phyloP scores from a whole-genome alignment of 2,329 filamentous ascomycete genomes.

The Neonectria sp. region DNA sequence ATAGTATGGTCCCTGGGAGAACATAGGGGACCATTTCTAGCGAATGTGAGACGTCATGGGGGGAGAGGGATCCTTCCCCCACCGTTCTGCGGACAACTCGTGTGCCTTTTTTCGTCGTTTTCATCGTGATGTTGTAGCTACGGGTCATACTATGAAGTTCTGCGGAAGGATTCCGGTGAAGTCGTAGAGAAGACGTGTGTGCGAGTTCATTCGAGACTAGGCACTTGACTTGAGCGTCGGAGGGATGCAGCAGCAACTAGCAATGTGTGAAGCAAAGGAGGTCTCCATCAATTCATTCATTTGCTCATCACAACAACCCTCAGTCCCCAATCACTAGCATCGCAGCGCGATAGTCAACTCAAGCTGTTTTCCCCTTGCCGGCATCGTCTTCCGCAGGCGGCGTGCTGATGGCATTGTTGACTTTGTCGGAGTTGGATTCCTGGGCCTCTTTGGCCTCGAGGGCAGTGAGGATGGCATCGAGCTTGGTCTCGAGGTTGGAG shows the following conservation, averaged over 20 bases:
- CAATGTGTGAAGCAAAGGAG: not conserved
- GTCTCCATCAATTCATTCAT: not conserved
- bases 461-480: slow-evolving; percentile 68
- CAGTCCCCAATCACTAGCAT: not conserved
- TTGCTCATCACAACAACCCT: not conserved
- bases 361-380: slow-evolving; percentile 19
- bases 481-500: slow-evolving; percentile 66
- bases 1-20: slow-evolving; percentile 5
- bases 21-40: slow-evolving; percentile 6
- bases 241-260: not conserved
- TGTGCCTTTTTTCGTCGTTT: not conserved
- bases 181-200: not conserved
- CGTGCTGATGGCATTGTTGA: slow-evolving; percentile 6
- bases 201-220: not conserved
- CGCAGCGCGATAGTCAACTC: not conserved
- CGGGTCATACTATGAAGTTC: not conserved
- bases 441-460: slow-evolving; percentile 54
- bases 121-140: not conserved
- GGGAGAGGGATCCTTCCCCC: not conserved
- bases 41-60: slow-evolving; percentile 14
- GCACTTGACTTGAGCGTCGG: not conserved
- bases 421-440: slow-evolving; percentile 11
- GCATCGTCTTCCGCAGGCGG: slow-evolving; percentile 10
- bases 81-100: not conserved
- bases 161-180: not conserved